Evolutionary conservation across 148 eudicot species (phyloP).

Genomic region (Agrostemma githago): DNA sequence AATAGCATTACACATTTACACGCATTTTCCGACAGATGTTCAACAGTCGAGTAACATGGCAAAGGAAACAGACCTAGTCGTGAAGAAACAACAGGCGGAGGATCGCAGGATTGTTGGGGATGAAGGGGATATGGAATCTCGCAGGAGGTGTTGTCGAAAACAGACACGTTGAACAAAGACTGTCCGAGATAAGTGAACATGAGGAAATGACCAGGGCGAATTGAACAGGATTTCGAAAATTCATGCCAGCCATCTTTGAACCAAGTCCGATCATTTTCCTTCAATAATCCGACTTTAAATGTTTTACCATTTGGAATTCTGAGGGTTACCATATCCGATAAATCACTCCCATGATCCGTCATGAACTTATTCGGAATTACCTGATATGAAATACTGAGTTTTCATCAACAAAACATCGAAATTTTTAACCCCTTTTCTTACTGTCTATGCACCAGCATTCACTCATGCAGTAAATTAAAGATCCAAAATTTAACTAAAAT

Average conservation of each 20-base stretch:
- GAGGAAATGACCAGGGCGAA: constrained; percentile 28
- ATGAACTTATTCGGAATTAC: constrained; percentile 32
- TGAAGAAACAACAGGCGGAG: no score
- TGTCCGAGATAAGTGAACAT: constrained; percentile 29
- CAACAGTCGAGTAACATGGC: no score
- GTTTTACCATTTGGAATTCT: constrained; percentile 27
- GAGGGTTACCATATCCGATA: constrained; percentile 19
- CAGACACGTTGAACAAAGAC: constrained; percentile 29
- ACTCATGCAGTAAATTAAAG: no score
- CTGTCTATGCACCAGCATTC: no score
- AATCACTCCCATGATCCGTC: constrained; percentile 15
- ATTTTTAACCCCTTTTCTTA: no score
- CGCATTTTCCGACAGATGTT: background rate
- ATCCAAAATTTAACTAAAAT: no score
- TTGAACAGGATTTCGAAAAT: constrained; percentile 28
- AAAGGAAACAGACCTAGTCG: no score
- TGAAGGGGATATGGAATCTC: constrained; percentile 37
- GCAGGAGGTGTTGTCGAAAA: constrained; percentile 33
- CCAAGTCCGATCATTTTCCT: constrained; percentile 24
- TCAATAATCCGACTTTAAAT: constrained; percentile 30
- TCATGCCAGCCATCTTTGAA: constrained; percentile 37
- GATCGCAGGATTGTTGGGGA: background rate
- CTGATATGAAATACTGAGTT: constrained; percentile 13
- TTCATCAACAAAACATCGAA: no score
- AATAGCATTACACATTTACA: no score